A percentile compares a stretch with the other conserved stretches of the same genome.
Conservation (phyloP, 139 green algal genomes). For the Marvania coccoides region DNA sequence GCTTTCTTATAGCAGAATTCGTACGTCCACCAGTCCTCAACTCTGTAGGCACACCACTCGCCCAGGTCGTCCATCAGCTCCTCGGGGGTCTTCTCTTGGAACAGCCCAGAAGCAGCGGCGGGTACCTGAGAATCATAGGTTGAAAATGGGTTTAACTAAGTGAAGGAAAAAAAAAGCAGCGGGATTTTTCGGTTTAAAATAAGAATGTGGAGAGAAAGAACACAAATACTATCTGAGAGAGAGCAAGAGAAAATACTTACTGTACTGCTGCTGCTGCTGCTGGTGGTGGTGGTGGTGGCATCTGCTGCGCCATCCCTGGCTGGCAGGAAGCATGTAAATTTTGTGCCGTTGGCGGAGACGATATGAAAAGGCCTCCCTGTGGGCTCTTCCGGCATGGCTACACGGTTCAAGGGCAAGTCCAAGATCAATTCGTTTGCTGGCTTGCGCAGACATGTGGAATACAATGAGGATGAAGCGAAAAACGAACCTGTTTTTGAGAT, state of each 20-base stretch:
- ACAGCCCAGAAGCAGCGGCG: background rate
- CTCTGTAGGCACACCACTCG: slow-evolving; percentile 38
- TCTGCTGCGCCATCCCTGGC: background rate
- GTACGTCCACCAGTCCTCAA: slow-evolving; percentile 87
- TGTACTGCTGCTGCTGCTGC: background rate
- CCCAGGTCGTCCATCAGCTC: slow-evolving; percentile 5
- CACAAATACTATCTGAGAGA: background rate
- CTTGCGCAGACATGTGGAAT: background rate
- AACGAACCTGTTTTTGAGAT: background rate
- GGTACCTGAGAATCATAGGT: too few relatives aligned
- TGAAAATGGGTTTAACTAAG: too few relatives aligned
- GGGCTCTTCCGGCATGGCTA: background rate
- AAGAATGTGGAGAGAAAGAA: background rate
- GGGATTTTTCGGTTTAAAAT: too few relatives aligned
- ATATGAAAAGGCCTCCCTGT: background rate
- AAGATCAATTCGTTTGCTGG: background rate
- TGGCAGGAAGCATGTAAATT: background rate
- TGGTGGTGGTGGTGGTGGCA: background rate
- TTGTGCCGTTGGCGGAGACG: background rate
- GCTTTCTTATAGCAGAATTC: slow-evolving; percentile 79
- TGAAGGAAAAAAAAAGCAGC: too few relatives aligned
- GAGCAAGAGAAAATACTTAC: background rate
- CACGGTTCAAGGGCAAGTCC: background rate
- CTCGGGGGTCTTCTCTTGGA: slow-evolving; percentile 1
- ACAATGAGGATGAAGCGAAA: background rate